phyloP scores from a whole-genome alignment of 1,139 yeast species.

The Lodderomyces theae region DNA sequence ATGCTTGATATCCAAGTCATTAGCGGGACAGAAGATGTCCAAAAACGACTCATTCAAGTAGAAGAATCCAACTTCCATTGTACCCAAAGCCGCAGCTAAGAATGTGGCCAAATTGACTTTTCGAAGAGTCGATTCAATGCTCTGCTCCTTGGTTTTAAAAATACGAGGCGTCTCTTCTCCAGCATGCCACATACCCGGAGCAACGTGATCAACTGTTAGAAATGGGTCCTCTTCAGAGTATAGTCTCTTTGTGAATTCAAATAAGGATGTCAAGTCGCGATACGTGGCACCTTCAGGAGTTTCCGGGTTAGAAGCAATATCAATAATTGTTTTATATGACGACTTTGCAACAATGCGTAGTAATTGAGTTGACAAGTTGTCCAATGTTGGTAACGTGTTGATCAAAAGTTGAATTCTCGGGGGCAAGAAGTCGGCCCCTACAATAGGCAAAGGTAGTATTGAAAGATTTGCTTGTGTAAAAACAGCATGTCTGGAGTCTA shows the following conservation, averaged over 20 bases:
- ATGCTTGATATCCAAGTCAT: constrained; percentile 42
- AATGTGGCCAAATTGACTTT: constrained; percentile 88
- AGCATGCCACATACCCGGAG: constrained; percentile 66
- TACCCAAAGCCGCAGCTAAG: constrained; percentile 77
- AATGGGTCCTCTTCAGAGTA: constrained; percentile 70
- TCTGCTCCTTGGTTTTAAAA: constrained; percentile 59
- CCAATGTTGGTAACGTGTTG: constrained; percentile 69
- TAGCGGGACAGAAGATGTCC: constrained; percentile 76
- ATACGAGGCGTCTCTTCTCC: constrained; percentile 58
- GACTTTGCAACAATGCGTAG: constrained; percentile 65
- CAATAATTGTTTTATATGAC: constrained; percentile 71
- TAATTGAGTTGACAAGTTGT: constrained; percentile 72
- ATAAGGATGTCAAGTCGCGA: constrained; percentile 66
- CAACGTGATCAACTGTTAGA: constrained; percentile 56
- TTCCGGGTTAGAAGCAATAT: constrained; percentile 69
- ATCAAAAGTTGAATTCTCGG: constrained; percentile 60
- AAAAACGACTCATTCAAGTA: constrained; percentile 79
- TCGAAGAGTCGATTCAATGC: constrained; percentile 67
- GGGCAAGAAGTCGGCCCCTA: constrained; percentile 56
- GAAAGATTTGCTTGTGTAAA: constrained; percentile 54
- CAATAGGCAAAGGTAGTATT: constrained; percentile 55
- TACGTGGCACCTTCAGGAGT: constrained; percentile 73
- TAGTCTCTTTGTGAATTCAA: constrained; percentile 66
- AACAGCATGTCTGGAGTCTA: constrained; percentile 20
- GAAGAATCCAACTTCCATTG: constrained; percentile 83